Evolutionary conservation across 148 eudicot species (phyloP).

Genomic region (Amaranthus hypochondriacus): DNA sequence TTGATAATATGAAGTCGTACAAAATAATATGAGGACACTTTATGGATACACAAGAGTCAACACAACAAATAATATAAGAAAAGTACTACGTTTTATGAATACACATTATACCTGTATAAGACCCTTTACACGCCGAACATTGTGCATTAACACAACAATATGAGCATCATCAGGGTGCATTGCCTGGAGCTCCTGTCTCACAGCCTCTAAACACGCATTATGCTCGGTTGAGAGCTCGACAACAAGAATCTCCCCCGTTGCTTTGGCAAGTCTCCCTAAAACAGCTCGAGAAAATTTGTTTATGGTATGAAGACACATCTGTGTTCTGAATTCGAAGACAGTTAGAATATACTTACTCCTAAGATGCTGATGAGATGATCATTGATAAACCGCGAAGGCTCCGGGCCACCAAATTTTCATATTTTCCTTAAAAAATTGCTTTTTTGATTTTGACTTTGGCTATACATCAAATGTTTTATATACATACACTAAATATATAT

Average conservation of each 20-base stretch:
- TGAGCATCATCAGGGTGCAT: slow-evolving; percentile 83
- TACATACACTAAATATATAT: too few relatives aligned
- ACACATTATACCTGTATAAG: slow-evolving; percentile 57
- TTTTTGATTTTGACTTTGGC: too few relatives aligned
- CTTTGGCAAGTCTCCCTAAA: slow-evolving; percentile 64
- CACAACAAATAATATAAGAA: background rate
- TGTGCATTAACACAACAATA: slow-evolving; percentile 74
- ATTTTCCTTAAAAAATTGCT: too few relatives aligned
- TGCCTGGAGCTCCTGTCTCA: slow-evolving; percentile 69
- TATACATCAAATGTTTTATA: too few relatives aligned
- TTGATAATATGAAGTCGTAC: too few relatives aligned
- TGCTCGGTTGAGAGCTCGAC: slow-evolving; percentile 75
- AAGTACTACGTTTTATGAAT: background rate
- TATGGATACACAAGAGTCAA: too few relatives aligned
- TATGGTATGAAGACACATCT: background rate
- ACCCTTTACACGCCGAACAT: slow-evolving; percentile 89
- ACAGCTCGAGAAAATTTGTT: slow-evolving; percentile 56
- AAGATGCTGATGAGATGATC: slow-evolving; percentile 62
- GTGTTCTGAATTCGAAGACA: background rate
- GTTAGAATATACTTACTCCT: slow-evolving; percentile 44
- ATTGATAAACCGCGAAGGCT: slow-evolving; percentile 72
- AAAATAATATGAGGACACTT: too few relatives aligned
- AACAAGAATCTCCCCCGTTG: slow-evolving; percentile 66
- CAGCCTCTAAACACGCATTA: slow-evolving; percentile 64
- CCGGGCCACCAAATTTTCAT: slow-evolving; percentile 51